Evolutionary conservation across 2,329 filamentous ascomycete species (phyloP), one percentile per base, ranked within the genome.

Genomic region (Lasiodiplodia sp.): DNA sequence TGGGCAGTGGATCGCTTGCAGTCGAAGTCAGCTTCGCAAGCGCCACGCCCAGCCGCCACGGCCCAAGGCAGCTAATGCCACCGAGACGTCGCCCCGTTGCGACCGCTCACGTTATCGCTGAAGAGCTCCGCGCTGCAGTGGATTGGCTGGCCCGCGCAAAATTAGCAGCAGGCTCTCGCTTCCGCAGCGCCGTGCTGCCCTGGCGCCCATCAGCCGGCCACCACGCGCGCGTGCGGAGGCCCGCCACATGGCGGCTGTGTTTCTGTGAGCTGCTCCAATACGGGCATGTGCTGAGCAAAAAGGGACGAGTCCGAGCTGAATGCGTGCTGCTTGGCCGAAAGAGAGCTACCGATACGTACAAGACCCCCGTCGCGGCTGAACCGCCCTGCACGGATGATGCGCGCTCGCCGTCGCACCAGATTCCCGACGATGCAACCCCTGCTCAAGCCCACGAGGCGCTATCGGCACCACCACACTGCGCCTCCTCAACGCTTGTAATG

Each of bases 321-420:
- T 10, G 28, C 25, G 60, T 52, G 23, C 44, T 64, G 44, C 58
- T 37, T 70, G 49, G 56, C 62, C 58, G 65, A 51, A 62, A 69
- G 64, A 71, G 72, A 73, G 72, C 75, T 76, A 74, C 69, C 69
- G 72, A 71, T 71, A 77, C 72, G 72, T 76, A 75, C 74, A 74
- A 71, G 73, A 75, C 74, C 72, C 70, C 73, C 71, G 70, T 71
- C 73, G 72, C 72, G 74, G 78, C 78, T 80, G 78, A 79, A 70
- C 62, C 25, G 57, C 66, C 67, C 66, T 68, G 55, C 44, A 38
- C 65, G 60, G 65, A 67, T 67, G 71, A 66, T 74, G 73, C 74
- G 72, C 75, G 76, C 76, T 76, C 75, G 21, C 53, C 40, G 65
- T 67, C 56, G 65, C 65, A 67, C 65, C 55, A 67, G 53, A 67